Evolutionary conservation across 257 asterid genomes (phyloP), one percentile per base, ranked within the genome.

Genomic region (Nicotiana benthamiana): DNA sequence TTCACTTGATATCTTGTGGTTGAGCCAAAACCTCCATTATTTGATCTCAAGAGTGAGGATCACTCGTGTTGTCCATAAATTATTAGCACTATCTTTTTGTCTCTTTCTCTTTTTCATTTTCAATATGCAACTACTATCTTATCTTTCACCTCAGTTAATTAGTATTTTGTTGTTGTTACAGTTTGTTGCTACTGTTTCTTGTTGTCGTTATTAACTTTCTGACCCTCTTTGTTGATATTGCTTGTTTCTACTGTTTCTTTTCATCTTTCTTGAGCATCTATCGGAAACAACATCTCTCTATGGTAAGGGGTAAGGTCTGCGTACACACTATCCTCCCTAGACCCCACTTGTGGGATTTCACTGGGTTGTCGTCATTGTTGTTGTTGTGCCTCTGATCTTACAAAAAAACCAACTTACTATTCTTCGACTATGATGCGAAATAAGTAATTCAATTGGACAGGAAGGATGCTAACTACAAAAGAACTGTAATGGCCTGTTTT

Each of bases 401-500:
- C 32, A 9, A 32, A 10, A 68, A 70, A 2, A 43, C 43, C 59
- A 43, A 40, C 20, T 12, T 68, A 10, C n/a, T 16, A 56, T 5
- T 56, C 61, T 70, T 20, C 22, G 57, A 40, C 15, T 56, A 12
- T 60, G 18, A 61, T 0, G 18, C 18, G 1, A 18, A 61, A 61
- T 61, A 12, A 11, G 34, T 10, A 43, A 2, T 43, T 43, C 8
- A 9, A 72, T 3, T 72, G 61, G 1, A n/a, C 96, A 92, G 97
- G 97, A 92, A 92, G 85, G 89, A 92, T 61, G 80, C 85, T n/a
- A 92, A 92, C 27, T 92, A 92, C 85, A 92, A 85, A 75, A 89
- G 97, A 83, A 92, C 93, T 0, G 96, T 92, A 13, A 88, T 89
- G 18, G 88, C 96, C 11, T 92, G 97, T 88, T 92, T 92, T n/a